Base-by-base conservation (phyloP, 805 yeast species). In the Hanseniaspora nectarophila region DNA sequence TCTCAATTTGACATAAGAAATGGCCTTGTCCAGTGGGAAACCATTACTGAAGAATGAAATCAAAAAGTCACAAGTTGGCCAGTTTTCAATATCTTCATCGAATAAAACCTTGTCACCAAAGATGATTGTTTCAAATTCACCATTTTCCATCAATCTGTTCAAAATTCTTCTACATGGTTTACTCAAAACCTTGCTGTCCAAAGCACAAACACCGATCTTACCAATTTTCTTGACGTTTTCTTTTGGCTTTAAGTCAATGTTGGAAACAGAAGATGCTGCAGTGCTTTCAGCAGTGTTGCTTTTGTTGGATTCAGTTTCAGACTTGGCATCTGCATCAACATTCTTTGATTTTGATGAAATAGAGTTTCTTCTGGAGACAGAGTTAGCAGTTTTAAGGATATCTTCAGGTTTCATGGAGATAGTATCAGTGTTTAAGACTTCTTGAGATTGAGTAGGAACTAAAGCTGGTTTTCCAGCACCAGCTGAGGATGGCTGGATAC, bases 61-160 rank as follows among this genome's bases (percentile, higher is more conserved):
- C 56, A 92, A 72, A 61, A 87, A 92, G 65, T 92, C 99, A 70
- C 98, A 92, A 34, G 95, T 87, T 35, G 99, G 99, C 99, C 99
- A 92, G 64, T 88, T 87, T 69, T 92, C 97, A 54, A 92, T 77
- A 15, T 76, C 70, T 69, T 94, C 98, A 67, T 92, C 98, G 53
- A 92, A 69, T 48, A 92, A 90, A 23, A 88, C 97, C 67, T 92
- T 92, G 66, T 92, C 99, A 54, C 97, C 97, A 70, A 92, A 92
- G 51, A 92, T 88, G 18, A 92, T 85, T 0, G 97, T 87, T 62
- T 92, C 97, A 65, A 92, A 92, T 68, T 92, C 97, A 28, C 96
- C 97, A 59, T 85, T 81, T 58, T 85, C 95, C 54, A 90, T 85
- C 62, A 92, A 70, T 50, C 95, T 73, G 65, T 85, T 88, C 60